Evolutionary conservation across 768 basidiomycete genomes (phyloP).

Genomic region (Tricholoma matsutake): DNA sequence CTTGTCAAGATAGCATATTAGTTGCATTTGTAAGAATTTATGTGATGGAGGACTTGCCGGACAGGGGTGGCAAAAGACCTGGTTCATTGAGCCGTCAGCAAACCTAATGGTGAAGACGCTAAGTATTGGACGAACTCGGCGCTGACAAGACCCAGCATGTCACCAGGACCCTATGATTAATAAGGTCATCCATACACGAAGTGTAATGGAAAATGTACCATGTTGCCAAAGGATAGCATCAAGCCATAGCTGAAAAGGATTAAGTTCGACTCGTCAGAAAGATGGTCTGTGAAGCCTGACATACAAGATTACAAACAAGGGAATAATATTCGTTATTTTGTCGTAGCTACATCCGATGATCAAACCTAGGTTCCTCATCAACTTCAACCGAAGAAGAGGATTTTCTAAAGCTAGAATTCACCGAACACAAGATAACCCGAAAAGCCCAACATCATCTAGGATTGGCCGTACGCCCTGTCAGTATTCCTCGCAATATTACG

Average conservation of each 20-base stretch:
- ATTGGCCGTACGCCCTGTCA: background rate
- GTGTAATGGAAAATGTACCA: too few species aligned
- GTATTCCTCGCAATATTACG: background rate
- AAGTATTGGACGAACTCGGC: constrained; percentile 47
- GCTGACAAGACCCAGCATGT: constrained; percentile 66
- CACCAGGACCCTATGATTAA: constrained; percentile 56
- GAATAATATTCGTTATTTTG: constrained; percentile 57
- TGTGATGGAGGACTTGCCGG: too few species aligned
- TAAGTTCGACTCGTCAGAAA: too few species aligned
- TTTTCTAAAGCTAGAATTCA: constrained; percentile 17
- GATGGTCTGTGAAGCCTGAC: constrained; percentile 11
- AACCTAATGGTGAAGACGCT: background rate
- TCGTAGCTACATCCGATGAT: constrained; percentile 60
- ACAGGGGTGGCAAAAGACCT: too few species aligned
- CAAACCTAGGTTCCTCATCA: constrained; percentile 36
- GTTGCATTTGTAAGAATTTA: background rate
- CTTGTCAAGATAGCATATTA: constrained; percentile 18
- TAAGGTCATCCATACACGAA: background rate
- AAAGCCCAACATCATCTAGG: constrained; percentile 65
- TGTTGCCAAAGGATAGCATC: too few species aligned
- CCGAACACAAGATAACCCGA: constrained; percentile 66
- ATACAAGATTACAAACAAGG: constrained; percentile 67
- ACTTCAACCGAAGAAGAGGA: background rate
- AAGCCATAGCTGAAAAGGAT: too few species aligned
- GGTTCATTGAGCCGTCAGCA: too few species aligned